Evolutionary conservation across 1,284 basidiomycete species (phyloP).

Genomic region (Fomitiporia mediterranea): DNA sequence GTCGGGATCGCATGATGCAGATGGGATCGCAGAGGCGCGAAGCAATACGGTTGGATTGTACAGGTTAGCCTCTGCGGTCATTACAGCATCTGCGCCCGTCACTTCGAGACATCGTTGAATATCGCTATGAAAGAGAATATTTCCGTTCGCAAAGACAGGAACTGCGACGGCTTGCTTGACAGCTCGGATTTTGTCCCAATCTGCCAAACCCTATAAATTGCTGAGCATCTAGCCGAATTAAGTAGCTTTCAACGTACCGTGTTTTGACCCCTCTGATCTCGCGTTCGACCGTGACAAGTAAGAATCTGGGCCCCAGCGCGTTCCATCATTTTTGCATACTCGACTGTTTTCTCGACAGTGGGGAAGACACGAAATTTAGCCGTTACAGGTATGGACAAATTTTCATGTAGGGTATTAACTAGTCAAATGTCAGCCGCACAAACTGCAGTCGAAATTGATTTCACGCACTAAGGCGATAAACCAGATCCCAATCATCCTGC

Average conservation of each 20-base stretch:
- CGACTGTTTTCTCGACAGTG: constrained; percentile 81
- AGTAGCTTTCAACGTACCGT: constrained; percentile 36
- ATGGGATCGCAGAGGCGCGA: constrained; percentile 22
- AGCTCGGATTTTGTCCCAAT: constrained; percentile 79
- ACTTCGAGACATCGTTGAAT: constrained; percentile 70
- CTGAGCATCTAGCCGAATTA: background rate
- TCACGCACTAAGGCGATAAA: constrained; percentile 71
- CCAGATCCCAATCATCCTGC: constrained; percentile 92
- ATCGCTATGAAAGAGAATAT: constrained; percentile 83
- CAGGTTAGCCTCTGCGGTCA: constrained; percentile 94
- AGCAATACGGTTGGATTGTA: constrained; percentile 88
- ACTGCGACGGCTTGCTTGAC: constrained; percentile 86
- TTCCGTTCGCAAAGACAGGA: constrained; percentile 98
- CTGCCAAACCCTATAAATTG: constrained; percentile 66
- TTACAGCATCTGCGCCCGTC: constrained; percentile 89
- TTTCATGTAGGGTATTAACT: constrained; percentile 83
- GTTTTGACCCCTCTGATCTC: constrained; percentile 88
- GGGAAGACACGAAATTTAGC: constrained; percentile 95
- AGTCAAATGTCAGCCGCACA: background rate
- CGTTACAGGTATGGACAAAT: constrained; percentile 87
- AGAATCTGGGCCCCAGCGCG: constrained; percentile 92
- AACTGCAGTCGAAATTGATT: background rate
- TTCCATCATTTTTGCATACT: constrained; percentile 94
- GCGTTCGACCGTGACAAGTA: constrained; percentile 87
- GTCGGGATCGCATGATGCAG: constrained; percentile 20